phyloP scores from a whole-genome alignment of 2,329 filamentous ascomycete genomes.

The Aulographum hederae region DNA sequence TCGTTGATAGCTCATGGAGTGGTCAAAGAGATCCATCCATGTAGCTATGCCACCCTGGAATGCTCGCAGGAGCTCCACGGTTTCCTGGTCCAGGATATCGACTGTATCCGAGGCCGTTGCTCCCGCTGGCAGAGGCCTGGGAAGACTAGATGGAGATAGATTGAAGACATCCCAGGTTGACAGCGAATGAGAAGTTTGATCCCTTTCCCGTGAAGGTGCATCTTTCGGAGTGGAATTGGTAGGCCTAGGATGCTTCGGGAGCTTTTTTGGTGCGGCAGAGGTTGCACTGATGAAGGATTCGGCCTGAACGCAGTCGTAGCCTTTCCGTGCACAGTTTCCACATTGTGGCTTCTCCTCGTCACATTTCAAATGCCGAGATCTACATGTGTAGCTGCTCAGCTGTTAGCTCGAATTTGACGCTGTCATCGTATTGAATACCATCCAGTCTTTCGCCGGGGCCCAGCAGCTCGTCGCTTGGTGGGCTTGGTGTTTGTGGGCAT shows the following conservation, averaged over 20 bases:
- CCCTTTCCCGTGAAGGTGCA: no score
- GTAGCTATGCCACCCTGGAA: not conserved
- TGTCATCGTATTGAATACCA: not conserved
- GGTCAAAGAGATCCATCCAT: slow-evolving; percentile 1
- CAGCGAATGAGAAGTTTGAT: no score
- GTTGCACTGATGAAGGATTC: not conserved
- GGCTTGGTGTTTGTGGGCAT: no score
- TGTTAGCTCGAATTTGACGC: not conserved
- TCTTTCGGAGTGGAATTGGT: no score
- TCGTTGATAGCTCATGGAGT: slow-evolving; percentile 1
- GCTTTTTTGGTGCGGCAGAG: not conserved
- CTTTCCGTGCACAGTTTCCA: not conserved
- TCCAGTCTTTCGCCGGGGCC: not conserved
- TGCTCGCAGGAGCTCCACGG: not conserved
- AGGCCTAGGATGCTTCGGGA: no score
- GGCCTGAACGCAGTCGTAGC: not conserved
- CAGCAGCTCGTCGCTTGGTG: not conserved
- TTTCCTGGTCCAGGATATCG: not conserved
- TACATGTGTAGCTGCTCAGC: not conserved
- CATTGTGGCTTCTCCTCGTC: not conserved
- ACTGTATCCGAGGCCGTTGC: not conserved
- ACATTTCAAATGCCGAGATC: not conserved
- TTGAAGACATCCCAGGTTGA: not conserved
- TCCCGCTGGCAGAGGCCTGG: not conserved
- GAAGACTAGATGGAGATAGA: not conserved